Evolutionary conservation across 2,329 filamentous ascomycete genomes (phyloP).

Genomic region (Waltergamsia citrina): DNA sequence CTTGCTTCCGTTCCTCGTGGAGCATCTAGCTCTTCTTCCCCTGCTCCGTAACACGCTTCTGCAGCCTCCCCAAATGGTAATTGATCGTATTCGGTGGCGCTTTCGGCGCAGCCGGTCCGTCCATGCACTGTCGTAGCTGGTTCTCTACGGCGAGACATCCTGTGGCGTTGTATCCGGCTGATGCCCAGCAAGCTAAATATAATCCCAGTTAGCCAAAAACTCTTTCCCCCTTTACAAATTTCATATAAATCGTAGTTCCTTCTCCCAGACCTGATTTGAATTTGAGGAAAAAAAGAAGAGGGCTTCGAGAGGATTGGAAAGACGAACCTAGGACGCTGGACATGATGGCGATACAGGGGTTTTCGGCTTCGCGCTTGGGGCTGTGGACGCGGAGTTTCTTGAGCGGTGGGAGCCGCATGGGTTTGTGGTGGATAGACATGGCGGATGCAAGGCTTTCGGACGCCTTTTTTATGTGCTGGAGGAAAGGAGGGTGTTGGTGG

Average conservation of each 20-base stretch:
- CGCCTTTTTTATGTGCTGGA: too few species aligned
- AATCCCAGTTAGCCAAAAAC: not conserved
- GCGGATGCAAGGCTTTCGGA: not conserved
- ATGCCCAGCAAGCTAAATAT: conserved; percentile 81
- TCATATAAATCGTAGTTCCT: too few species aligned
- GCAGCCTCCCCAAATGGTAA: conserved; percentile 78
- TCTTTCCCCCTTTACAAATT: not conserved
- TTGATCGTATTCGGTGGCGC: conserved; percentile 71
- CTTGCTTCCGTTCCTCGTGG: not conserved
- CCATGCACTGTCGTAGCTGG: conserved; percentile 65
- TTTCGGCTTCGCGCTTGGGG: conserved; percentile 37
- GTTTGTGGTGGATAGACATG: conserved; percentile 23
- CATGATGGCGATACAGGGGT: conserved; percentile 48
- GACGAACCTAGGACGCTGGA: conserved; percentile 44
- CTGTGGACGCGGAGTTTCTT: conserved; percentile 43
- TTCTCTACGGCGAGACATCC: conserved; percentile 52
- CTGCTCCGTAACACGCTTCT: conserved; percentile 52
- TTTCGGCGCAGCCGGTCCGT: conserved; percentile 50
- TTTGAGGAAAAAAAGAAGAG: not conserved
- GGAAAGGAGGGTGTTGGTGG: not conserved
- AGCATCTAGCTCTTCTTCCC: conserved; percentile 21
- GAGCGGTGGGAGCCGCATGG: conserved; percentile 49
- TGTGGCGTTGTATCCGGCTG: conserved; percentile 56
- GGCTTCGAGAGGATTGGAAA: conserved; percentile 3
- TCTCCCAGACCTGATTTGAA: not conserved